Evolutionary conservation across 345 rosid species (phyloP).

Genomic region (Brassica cretica): DNA sequence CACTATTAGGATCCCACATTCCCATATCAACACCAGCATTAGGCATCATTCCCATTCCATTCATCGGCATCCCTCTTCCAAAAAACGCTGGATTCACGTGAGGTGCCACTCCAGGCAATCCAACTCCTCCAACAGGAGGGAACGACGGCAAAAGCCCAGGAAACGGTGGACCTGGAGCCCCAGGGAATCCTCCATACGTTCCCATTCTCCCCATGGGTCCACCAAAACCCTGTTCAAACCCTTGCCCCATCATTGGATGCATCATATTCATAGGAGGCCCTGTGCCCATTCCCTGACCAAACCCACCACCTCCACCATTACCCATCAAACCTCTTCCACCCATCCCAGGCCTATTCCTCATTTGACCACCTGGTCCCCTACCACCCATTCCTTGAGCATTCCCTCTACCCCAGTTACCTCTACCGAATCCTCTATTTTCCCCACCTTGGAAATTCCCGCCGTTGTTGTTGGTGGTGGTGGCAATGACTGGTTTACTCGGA

Average conservation of each 20-base stretch:
- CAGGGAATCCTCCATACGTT: slow-evolving; percentile 70
- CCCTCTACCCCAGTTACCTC: slow-evolving; percentile 78
- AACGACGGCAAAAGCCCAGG: slow-evolving; percentile 61
- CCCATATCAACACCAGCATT: slow-evolving; percentile 45
- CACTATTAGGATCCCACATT: slow-evolving; percentile 73
- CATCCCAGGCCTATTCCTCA: slow-evolving; percentile 69
- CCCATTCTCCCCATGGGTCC: slow-evolving; percentile 59
- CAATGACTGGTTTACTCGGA: slow-evolving; percentile 14
- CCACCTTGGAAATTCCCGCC: slow-evolving; percentile 71
- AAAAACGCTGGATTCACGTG: slow-evolving; percentile 84
- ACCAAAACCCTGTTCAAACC: slow-evolving; percentile 80
- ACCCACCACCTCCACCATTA: slow-evolving; percentile 61
- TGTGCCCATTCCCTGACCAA: slow-evolving; percentile 66
- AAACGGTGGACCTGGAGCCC: slow-evolving; percentile 49
- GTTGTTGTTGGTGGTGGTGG: slow-evolving; percentile 3
- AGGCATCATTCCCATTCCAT: slow-evolving; percentile 69
- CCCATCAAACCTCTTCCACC: slow-evolving; percentile 70
- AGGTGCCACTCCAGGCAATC: slow-evolving; percentile 83
- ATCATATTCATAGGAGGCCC: slow-evolving; percentile 53
- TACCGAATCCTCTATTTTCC: slow-evolving; percentile 63
- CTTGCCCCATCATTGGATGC: slow-evolving; percentile 54
- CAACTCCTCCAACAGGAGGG: slow-evolving; percentile 61
- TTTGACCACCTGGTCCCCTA: slow-evolving; percentile 64
- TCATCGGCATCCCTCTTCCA: slow-evolving; percentile 64
- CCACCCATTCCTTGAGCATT: slow-evolving; percentile 70